phyloP scores from a whole-genome alignment of 257 asterid genomes.

The Gentiana straminea region DNA sequence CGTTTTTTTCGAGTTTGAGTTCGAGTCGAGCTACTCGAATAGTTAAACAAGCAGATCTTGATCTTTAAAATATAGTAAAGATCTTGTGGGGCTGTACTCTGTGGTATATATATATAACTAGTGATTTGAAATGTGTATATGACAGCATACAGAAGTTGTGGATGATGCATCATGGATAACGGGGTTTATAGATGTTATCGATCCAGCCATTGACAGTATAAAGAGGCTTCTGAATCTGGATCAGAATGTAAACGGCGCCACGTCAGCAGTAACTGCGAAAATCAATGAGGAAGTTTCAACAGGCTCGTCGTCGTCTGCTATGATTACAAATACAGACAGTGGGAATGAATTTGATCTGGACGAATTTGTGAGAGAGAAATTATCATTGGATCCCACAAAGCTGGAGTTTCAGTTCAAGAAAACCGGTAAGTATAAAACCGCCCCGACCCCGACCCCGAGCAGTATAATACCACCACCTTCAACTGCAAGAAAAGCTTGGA shows the following conservation, averaged over 20 bases:
- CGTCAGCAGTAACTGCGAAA: conserved; percentile 6
- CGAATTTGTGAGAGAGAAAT: conserved; percentile 42
- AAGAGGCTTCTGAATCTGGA: conserved; percentile 49
- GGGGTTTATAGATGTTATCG: conserved; percentile 92
- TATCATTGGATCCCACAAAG: conserved; percentile 59
- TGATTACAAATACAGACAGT: conserved; percentile 8
- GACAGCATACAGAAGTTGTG: conserved; percentile 88
- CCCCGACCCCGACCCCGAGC: conserved; percentile 4
- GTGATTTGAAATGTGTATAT: not conserved
- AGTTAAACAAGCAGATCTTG: no score
- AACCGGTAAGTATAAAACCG: conserved; percentile 6
- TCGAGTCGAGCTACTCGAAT: no score
- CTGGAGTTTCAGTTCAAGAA: conserved; percentile 42
- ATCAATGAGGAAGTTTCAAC: conserved; percentile 17
- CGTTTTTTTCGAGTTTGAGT: no score
- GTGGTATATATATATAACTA: no score
- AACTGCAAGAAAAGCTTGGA: conserved; percentile 16
- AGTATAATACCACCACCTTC: conserved; percentile 11
- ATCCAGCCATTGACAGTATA: conserved; percentile 84
- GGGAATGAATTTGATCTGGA: conserved; percentile 56
- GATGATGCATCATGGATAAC: conserved; percentile 93
- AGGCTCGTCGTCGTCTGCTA: conserved; percentile 12
- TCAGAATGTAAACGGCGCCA: conserved; percentile 13
- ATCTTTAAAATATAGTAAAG: no score
- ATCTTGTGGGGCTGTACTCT: no score